These are phyloP conservation scores for Phytophthora sp. DNA, from an alignment of 352 stramenopile species.

Conservation along the genomic window DNA sequence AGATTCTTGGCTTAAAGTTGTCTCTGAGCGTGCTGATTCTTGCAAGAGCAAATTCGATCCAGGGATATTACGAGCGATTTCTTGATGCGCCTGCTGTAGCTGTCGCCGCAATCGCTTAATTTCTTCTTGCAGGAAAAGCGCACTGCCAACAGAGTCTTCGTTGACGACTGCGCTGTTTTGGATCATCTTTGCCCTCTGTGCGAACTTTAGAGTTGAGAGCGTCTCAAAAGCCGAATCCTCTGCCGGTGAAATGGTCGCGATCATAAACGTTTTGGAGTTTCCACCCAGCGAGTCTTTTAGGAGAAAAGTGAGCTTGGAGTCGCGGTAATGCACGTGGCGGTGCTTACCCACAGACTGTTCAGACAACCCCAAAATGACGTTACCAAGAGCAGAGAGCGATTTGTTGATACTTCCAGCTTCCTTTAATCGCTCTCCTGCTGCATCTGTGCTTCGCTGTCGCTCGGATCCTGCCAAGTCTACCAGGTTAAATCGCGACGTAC, in stretches of 20 bases:
- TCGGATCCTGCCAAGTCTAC: constrained; percentile 98
- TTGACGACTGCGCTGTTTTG: constrained; percentile 88
- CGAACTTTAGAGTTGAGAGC: constrained; percentile 87
- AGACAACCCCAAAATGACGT: constrained; percentile 94
- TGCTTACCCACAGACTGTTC: constrained; percentile 83
- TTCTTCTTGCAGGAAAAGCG: constrained; percentile 74
- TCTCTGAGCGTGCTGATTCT: constrained; percentile 5
- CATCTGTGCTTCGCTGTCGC: constrained; percentile 95
- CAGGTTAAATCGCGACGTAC: constrained; percentile 95
- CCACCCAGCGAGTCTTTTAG: constrained; percentile 85
- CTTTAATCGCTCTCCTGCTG: constrained; percentile 95
- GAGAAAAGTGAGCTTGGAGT: constrained; percentile 88
- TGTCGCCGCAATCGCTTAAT: constrained; percentile 63
- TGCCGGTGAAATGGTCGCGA: constrained; percentile 81
- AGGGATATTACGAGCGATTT: constrained; percentile 30
- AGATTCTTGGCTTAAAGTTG: constrained; percentile 21
- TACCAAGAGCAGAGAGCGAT: constrained; percentile 94
- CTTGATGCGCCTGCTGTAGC: constrained; percentile 55
- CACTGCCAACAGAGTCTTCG: constrained; percentile 75
- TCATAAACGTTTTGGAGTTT: constrained; percentile 90
- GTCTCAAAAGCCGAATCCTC: constrained; percentile 88
- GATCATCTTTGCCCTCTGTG: constrained; percentile 85
- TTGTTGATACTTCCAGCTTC: constrained; percentile 98
- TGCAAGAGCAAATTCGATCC: constrained; percentile 24
- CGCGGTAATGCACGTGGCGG: constrained; percentile 84